Evolutionary conservation across 768 basidiomycete species (phyloP), one percentile per base, ranked within the genome.

Genomic region (Rhizopogon salebrosus): DNA sequence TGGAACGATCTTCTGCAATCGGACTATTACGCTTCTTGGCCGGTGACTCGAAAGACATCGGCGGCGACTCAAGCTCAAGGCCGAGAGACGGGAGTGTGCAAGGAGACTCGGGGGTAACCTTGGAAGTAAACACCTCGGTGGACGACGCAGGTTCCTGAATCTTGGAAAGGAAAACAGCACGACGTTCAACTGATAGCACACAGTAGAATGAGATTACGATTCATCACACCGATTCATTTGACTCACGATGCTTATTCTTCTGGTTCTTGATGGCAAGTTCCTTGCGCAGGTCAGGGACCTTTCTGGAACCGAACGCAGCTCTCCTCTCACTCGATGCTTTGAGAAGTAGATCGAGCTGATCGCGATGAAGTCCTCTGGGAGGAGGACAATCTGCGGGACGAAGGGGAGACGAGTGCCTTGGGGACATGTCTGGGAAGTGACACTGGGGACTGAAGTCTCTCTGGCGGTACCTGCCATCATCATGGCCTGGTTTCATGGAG

Each of bases 111-210:
- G 83, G 83, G 46, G 84, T 83, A 2, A 80, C 87, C 65, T 82
- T 82, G 10, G 87, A 82, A 11, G 75, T 73, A 41, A 69, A 62
- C 23, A 78, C 74, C 18, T 84, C 80, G 9, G 79, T 76, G 9
- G 84, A 78, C 7, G 81, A 84, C 2, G 84, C 82, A 20, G 83
- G 80, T n/a, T 82, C 82, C 36, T 79, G 73, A 39, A 92, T 70
- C 68, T 84, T 91, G 54, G 84, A 85, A 24, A 91, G 70, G 71
- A 92, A 91, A 53, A 79, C 74, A 4, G 86, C 84, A 26, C 89
- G 84, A 49, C 90, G 79, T 66, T 87, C 85, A 60, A 78, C 86
- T 89, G 61, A n/a, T 54, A 24, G 24, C 40, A 18, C 31, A 36
- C 52, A 43, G 34, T 23, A 55, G 24, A 41, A 53, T 51, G 18